Evolutionary conservation across 768 basidiomycete genomes (phyloP).

Genomic region (Lactarius trivialis): DNA sequence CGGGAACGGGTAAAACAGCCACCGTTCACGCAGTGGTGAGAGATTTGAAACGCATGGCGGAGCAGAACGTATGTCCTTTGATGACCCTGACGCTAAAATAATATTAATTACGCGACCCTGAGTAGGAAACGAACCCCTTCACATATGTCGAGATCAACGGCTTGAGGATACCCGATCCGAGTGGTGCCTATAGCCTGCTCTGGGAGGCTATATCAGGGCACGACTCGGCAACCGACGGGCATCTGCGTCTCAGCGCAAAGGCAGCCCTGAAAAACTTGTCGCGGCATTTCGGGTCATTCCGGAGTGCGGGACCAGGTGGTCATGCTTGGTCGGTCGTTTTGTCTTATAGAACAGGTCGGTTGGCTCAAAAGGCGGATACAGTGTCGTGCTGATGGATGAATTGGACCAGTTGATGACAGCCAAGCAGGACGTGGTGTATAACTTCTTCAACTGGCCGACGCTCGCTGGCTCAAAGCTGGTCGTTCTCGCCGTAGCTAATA

Average conservation of each 20-base stretch:
- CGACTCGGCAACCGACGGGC: constrained; percentile 53
- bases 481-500: constrained; percentile 95
- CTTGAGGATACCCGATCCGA: constrained; percentile 84
- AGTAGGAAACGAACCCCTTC: constrained; percentile 87
- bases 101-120: neutral
- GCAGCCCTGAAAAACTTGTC: constrained; percentile 77
- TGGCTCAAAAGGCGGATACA: constrained; percentile 31
- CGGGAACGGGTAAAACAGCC: constrained; percentile 98
- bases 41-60: constrained; percentile 84
- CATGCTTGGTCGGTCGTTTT: constrained; percentile 71
- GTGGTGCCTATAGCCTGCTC: constrained; percentile 84
- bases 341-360: constrained; percentile 3
- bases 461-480: constrained; percentile 80
- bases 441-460: constrained; percentile 99
- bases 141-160: constrained; percentile 98
- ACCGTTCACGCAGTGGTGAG: constrained; percentile 92
- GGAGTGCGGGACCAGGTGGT: constrained; percentile 62
- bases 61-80: constrained; percentile 52
- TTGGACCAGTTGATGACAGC: constrained; percentile 93
- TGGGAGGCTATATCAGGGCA: constrained; percentile 92
- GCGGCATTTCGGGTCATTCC: constrained; percentile 64
- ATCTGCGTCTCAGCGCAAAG: constrained; percentile 64
- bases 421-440: constrained; percentile 98
- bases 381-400: constrained; percentile 97
- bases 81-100: neutral